Evolutionary conservation across 352 stramenopile species (phyloP), one percentile per base, ranked within the genome.

Genomic region (Globisporangium viniferum): DNA sequence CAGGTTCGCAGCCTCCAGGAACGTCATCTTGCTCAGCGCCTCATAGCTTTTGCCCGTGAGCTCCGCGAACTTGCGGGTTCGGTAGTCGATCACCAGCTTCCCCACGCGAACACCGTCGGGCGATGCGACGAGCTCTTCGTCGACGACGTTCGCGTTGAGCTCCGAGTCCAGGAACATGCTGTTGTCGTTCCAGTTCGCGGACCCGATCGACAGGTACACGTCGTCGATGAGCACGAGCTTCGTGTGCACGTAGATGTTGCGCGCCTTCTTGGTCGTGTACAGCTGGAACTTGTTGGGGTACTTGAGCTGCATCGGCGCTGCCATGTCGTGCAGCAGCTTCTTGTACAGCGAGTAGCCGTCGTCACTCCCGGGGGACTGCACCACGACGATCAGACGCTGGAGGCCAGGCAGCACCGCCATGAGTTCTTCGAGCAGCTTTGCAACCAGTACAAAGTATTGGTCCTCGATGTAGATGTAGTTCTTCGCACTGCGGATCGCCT

Each of bases 401-500:
- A 90, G 56, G 14, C 29, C 58, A 0, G 79, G 80, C n/a, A 89
- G 57, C 2, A 81, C 71, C 29, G 76, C 67, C n/a, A 89, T 44
- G n/a, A 91, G 58, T 0, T 74, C 77, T 1, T 80, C 63, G 1
- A 86, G 61, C 8, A 89, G 61, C 49, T 80, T 59, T 0, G 77
- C 72, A 2, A 88, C 77, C 39, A 73, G 56, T 0, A 83, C 73
- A 49, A 88, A 86, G 71, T 88, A 86, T 71, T 88, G 80, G 61
- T 88, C 80, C 54, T 88, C 78, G 29, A 88, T 80, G 71, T 84
- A 88, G 36, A 88, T 79, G 58, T 75, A 88, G 71, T 86, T 88
- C 41, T 76, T 78, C 3, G 78, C 80, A 60, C 73, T 79, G 48
- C 66, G 63, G 46, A 86, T 78, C 1, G 74, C 80, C 64, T 88